Base-by-base conservation (phyloP, 495 filamentous ascomycete species). In the Daldinia caldariorum region DNA sequence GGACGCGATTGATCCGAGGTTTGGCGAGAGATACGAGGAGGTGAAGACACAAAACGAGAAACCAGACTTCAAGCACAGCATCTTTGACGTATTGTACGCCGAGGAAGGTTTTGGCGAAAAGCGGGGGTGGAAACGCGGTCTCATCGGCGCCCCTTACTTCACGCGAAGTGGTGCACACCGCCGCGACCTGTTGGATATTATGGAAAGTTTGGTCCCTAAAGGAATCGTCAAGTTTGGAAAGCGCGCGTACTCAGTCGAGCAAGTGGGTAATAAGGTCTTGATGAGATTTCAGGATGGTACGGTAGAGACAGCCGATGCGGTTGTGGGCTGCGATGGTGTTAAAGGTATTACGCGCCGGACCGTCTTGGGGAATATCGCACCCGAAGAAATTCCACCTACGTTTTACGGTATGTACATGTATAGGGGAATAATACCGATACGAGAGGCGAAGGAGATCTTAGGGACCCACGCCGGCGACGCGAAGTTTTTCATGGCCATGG, bases 261-360 rank as follows among this genome's bases (percentile, higher is more conserved):
- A 79, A 43, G 45, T 54, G 5, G 70, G 43, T 13, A 55, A 64
- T 32, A 69, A 70, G 13, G 77, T 76, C 6, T 13, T 43, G 8
- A 61, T 79, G 32, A 57, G 31, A 5, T 79, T 79, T 59, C 47
- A 68, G 39, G 77, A 79, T 60, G 76, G 76, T 8, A 64, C 70
- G 13, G 22, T 18, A 18, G 67, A 67, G 12, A 35, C 22, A 8
- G 64, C 59, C 8, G 80, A 83, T 65, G 80, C 81, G 12, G 84
- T 88, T 3, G 75, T 90, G 26, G 87, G 86, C 0, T 86, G 85
- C 67, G 87, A 89, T 79, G 87, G 88, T 1, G 87, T 90, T 60
- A 82, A 84, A 65, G 76, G 70, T 29, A 80, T 84, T 4, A 79
- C 85, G 47, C 77, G 83, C 60, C 55, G 57, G 38, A 77, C 76